Conservation (phyloP, 192 early-diverging fungal species). For the Gamsiella multidivaricata region DNA sequence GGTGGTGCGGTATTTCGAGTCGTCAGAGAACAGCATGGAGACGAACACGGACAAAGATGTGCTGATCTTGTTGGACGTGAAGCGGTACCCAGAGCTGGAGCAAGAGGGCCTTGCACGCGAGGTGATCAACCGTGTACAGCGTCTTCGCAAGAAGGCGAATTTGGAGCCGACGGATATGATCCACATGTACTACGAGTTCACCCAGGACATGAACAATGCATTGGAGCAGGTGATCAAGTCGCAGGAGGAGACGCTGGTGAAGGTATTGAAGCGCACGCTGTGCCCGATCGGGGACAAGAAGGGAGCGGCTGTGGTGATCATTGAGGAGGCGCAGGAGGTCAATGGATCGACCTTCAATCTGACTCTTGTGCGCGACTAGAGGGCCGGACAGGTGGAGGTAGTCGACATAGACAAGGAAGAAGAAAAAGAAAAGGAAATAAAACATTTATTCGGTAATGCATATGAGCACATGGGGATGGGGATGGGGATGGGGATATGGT, state of each 20-base stretch:
- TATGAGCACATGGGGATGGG: too few relatives aligned
- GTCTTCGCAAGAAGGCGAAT: conserved; percentile 94
- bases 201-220: conserved; percentile 72
- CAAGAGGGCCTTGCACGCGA: conserved; percentile 94
- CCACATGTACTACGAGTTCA: conserved; percentile 83
- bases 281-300: conserved; percentile 47
- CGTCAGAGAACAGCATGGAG: conserved; percentile 72
- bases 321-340: conserved; percentile 88
- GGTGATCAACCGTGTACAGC: conserved; percentile 96
- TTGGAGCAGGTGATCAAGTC: conserved; percentile 76
- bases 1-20: conserved; percentile 88
- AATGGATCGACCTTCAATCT: conserved; percentile 84
- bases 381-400: not conserved
- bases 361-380: conserved; percentile 66
- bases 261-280: conserved; percentile 79
- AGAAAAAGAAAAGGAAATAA: too few relatives aligned
- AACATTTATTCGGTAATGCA: too few relatives aligned
- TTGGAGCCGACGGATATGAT: conserved; percentile 91
- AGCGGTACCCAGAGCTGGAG: conserved; percentile 82
- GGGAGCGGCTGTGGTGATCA: conserved; percentile 67
- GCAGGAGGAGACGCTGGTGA: conserved; percentile 79
- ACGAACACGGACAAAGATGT: conserved; percentile 84
- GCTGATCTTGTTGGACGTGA: conserved; percentile 88
- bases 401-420: not conserved
- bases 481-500: too few relatives aligned